A percentile compares a stretch with the other conserved stretches of the same genome.
These are phyloP conservation scores for Penicillium pulvis DNA, from an alignment of 495 filamentous ascomycete species.

Conservation along the genomic window DNA sequence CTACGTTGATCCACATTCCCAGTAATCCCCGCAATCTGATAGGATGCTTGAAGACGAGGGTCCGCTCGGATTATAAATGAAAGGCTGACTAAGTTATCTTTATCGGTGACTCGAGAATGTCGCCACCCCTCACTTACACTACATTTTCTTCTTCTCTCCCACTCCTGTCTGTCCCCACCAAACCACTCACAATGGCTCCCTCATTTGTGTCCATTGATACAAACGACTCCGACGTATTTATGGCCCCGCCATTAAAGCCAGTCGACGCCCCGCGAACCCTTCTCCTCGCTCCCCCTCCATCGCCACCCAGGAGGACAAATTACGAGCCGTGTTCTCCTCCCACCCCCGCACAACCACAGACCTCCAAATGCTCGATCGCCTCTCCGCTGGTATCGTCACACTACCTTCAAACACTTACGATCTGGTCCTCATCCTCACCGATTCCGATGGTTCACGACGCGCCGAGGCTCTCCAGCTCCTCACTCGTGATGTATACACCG, in stretches of 20 bases:
- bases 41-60: slow-evolving; percentile 7
- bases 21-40: slow-evolving; percentile 23
- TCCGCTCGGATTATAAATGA: slow-evolving; percentile 21
- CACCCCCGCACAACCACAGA: slow-evolving; percentile 77
- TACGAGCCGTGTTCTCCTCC: slow-evolving; percentile 58
- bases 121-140: slow-evolving; percentile 30
- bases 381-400: slow-evolving; percentile 77
- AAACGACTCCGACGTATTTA: slow-evolving; percentile 46
- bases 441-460: slow-evolving; percentile 62
- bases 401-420: slow-evolving; percentile 82
- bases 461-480: slow-evolving; percentile 64
- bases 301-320: slow-evolving; percentile 63
- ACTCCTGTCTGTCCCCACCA: not conserved
- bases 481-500: slow-evolving; percentile 66
- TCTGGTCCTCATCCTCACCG: slow-evolving; percentile 78
- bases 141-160: slow-evolving; percentile 7
- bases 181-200: slow-evolving; percentile 31
- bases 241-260: slow-evolving; percentile 30
- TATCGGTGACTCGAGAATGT: slow-evolving; percentile 23
- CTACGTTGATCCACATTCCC: not conserved
- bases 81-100: slow-evolving; percentile 29
- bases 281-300: slow-evolving; percentile 73
- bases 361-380: slow-evolving; percentile 96
- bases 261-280: slow-evolving; percentile 53
- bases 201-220: slow-evolving; percentile 48